Evolutionary conservation across 768 basidiomycete genomes (phyloP), one percentile per base, ranked within the genome.

Genomic region (Phanerochaete sordida): DNA sequence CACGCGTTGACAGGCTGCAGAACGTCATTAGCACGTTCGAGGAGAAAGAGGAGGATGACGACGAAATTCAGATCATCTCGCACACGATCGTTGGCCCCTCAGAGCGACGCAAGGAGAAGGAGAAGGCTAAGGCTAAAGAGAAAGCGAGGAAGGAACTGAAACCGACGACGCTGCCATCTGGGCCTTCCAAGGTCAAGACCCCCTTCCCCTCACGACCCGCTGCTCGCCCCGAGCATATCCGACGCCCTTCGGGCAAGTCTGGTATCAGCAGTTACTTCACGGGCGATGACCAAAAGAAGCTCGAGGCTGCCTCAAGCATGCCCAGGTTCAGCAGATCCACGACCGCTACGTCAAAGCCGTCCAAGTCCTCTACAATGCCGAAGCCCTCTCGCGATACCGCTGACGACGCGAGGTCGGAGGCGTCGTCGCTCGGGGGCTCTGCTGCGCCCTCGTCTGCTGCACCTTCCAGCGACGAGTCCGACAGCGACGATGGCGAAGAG

Each of bases 11-110:
- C 15, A 77, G 84, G 54, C 77, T 97, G 24, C 86, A 90, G 57
- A 84, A 85, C 46, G 77, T 86, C 7, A 75, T 97, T 6, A 76
- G 80, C 1, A 73, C 78, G 2, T 95, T 93, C 28, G 80, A 81
- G 35, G 81, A 82, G 39, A 82, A 83, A 53, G 78, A 79, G 28
- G 77, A 79, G 27, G 82, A 83, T 30, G 84, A 87, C 48, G 81
- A 84, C 46, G 85, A 85, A 19, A 76, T 90, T 28, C 76, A 86
- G 62, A 77, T 85, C 58, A 65, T 87, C 46, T 77, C 79, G 3
- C 72, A 78, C 56, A 72, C 73, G 15, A 62, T 44, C 13, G 50
- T 49, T 23, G 37, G 23, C 24, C 48, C 54, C 9, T 1, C 23
- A n/a, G 56, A 57, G 24, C 53, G 53, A n/a, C 57, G 55, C 57